Evolutionary conservation across 2,329 filamentous ascomycete species (phyloP), one percentile per base, ranked within the genome.

Genomic region (Aspergillus sergii): DNA sequence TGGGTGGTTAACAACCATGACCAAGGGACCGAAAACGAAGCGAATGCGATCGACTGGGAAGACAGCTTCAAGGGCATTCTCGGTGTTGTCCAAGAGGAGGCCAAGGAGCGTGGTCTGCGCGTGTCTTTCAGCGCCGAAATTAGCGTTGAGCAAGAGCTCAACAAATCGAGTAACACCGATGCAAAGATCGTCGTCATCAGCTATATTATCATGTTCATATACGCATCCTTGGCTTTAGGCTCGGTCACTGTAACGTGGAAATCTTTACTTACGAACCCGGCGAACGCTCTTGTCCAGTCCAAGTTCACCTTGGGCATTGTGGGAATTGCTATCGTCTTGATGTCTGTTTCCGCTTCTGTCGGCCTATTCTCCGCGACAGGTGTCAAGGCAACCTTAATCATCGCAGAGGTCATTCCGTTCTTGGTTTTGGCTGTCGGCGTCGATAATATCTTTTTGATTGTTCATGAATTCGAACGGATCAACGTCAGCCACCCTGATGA

Each of bases 151-250:
- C 87, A 97, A 75, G 95, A 99, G 75, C 84, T 99, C 62, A 99
- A 97, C 82, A 97, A 98, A 80, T 96, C 93, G 43, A 97, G 93
- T 57, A 99, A 99, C 78, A 98, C 95, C 0, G 95, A 99, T 77
- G 96, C 94, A 51, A 97, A 94, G 77, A 99, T 99, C 72, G 89
- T 99, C 28, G 88, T 94, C 59, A 90, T 99, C 79, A 98, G 94
- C 83, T 99, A 99, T 80, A 85, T 98, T 67, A 92, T 97, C 81
- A 99, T 99, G 95, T 99, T 99, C 79, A 81, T 99, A 66, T 99
- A 99, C 74, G 95, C 94, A 4, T 98, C 94, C 7, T 81, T 99
- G 59, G 94, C 95, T 0, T 84, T 99, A 0, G 95, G 95, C 0
- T 97, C 94, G 1, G 95, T 92, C 0, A 93, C 91, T 7, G 83